These are phyloP conservation scores for Aureobasidium melanogenum DNA, from an alignment of 2,329 filamentous ascomycete genomes.

Conservation along the genomic window DNA sequence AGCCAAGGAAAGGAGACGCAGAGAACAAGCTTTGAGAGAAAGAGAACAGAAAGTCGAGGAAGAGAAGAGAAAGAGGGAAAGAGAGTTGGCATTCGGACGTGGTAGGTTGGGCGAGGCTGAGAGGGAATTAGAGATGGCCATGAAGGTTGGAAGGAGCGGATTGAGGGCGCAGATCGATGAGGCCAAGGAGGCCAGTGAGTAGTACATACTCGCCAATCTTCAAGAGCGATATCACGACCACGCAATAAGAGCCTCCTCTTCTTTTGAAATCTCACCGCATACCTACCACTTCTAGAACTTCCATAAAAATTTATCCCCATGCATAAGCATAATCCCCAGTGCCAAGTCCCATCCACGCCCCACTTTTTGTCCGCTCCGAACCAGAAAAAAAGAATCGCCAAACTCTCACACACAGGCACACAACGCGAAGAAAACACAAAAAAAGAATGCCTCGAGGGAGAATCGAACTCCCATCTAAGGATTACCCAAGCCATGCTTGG, in stretches of 20 bases:
- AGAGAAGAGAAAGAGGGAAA: conserved; percentile 18
- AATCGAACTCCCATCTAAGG: conserved; percentile 12
- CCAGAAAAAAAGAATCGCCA: not conserved
- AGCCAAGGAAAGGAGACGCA: conserved; percentile 38
- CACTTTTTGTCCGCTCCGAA: not conserved
- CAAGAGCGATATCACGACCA: not conserved
- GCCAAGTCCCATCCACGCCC: not conserved
- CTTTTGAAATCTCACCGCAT: too few species aligned
- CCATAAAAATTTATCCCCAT: too few species aligned
- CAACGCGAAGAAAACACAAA: not conserved
- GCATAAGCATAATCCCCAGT: too few species aligned
- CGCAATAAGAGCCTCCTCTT: too few species aligned
- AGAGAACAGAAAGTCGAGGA: conserved; percentile 38
- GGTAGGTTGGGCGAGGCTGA: conserved; percentile 58
- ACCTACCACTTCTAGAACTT: too few species aligned
- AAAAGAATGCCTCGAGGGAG: conserved; percentile 8
- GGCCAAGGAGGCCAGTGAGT: not conserved
- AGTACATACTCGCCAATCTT: not conserved
- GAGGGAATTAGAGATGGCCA: conserved; percentile 57
- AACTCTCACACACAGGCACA: not conserved
- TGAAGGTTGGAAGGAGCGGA: conserved; percentile 59
- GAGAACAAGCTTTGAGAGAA: conserved; percentile 60
- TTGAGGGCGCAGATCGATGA: conserved; percentile 50
- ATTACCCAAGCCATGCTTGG: conserved; percentile 2
- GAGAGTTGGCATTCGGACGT: conserved; percentile 21